Conservation (phyloP, 257 asterid species). For the Fraxinus americana region DNA sequence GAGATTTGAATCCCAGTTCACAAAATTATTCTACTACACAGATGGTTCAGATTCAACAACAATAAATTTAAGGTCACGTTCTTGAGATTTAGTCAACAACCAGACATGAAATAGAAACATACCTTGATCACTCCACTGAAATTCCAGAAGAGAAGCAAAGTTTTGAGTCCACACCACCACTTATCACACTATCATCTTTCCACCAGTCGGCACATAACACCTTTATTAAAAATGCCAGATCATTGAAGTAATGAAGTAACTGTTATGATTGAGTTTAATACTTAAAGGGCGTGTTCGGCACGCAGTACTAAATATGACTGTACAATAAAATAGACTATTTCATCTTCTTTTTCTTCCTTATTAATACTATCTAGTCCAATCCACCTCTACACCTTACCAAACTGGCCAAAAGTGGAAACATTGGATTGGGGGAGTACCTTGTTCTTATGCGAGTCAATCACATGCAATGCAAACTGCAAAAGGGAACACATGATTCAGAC, state of each 20-base stretch:
- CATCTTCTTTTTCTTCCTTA: background rate
- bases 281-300: background rate
- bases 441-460: conserved; percentile 75
- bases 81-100: conserved; percentile 2
- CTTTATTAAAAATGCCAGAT: conserved; percentile 38
- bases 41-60: no score
- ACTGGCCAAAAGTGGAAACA: background rate
- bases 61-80: no score
- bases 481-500: conserved; percentile 23
- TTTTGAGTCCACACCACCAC: conserved; percentile 89
- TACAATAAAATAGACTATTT: background rate
- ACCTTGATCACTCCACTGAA: conserved; percentile 56
- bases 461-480: conserved; percentile 90
- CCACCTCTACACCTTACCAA: background rate
- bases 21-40: no score
- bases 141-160: conserved; percentile 81
- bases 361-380: background rate
- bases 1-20: no score
- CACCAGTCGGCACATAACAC: conserved; percentile 97
- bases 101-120: conserved; percentile 13
- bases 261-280: background rate
- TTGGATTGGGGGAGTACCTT: conserved; percentile 57
- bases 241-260: conserved; percentile 12
- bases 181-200: conserved; percentile 67
- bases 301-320: background rate